Base-by-base conservation (phyloP, 2,329 filamentous ascomycete species). In the Septoria petroselini region DNA sequence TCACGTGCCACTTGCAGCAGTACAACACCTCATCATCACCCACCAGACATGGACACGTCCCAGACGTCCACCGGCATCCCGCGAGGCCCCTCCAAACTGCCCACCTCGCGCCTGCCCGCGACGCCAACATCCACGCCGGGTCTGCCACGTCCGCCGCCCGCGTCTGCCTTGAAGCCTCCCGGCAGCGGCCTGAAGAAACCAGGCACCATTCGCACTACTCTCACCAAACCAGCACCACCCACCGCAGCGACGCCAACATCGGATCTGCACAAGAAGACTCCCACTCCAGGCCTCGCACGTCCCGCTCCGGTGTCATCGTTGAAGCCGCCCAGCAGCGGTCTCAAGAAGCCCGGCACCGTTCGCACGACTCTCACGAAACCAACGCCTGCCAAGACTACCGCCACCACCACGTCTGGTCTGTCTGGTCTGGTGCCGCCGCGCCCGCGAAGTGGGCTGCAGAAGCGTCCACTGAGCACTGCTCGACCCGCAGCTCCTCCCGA, bases 401-500 rank as follows among this genome's bases (percentile, higher is more conserved):
- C 33, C 11, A n/a, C 33, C n/a, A n/a, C n/a, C n/a, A n/a, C n/a
- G n/a, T n/a, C n/a, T n/a, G n/a, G n/a, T n/a, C n/a, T n/a, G n/a
- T 46, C 43, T 12, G 34, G 43, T 46, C 34, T 46, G 6, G 43
- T 37, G 23, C 34, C 43, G 17, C 43, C 43, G 11, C 34, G 43
- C 17, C 31, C 43, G 3, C 23, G 34, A 15, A 23, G 31, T 11
- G 43, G 43, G 23, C 33, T 46, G 21, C 43, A 46, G 25, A 53
- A 37, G 7, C 43, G 43, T 30, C n/a, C 33, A 7, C 9, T 39
- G 9, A 38, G 43, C 30, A 21, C 33, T 38, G 18, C 43, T 2
- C 33, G 34, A 21, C 15, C 34, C 23, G 15, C 31, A 8, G 33
- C 43, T 15, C 19, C 23, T 23, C 46, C 43, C 33, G 56, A 62